Base-by-base conservation (phyloP, 164 flowering plant genomes). In the Nymphaea thermarum region DNA sequence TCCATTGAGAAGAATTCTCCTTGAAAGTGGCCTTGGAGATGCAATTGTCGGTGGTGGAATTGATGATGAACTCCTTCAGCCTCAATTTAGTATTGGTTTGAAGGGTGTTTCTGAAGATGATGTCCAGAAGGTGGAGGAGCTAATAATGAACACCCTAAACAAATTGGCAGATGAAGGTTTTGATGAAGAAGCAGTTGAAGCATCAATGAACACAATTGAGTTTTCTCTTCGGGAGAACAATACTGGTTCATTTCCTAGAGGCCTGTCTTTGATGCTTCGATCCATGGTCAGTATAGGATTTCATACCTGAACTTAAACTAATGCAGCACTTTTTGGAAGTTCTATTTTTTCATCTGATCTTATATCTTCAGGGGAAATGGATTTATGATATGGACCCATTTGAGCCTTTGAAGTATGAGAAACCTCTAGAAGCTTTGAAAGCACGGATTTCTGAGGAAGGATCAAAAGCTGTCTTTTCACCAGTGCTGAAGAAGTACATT, bases 171-270 rank as follows among this genome's bases (percentile, higher is more conserved):
- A 88, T 51, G 90, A 90, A 83, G 98, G 99, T 70, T 95, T 95
- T 83, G 86, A 90, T 70, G 55, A 82, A 41, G 93, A 90, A 66
- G 92, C 96, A 63, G 85, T 95, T 44, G 99, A 95, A 77, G 99
- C 99, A 70, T 92, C 99, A 18, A 86, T 95, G 98, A 95, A 95
- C 71, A 95, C 99, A 45, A 91, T 95, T 73, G 99, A 95, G 76
- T 95, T 92, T 71, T 87, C 99, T 72, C 88, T 95, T 25, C 79
- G 96, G 79, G 99, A 95, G 78, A 92, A 95, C 70, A 95, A 95
- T 75, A 95, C 99, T 42, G 99, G 98, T 0, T 95, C 99, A 63
- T 95, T 95, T 68, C 99, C 99, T 67, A 88, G 99, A 67, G 98
- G 99, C 71, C 74, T 95, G 72, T 93, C 99, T 4, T 73, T 95